Percentiles rank a stretch among this genome's conserved stretches.
Conservation (phyloP, 164 flowering plant genomes). For the Taxillus chinensis region DNA sequence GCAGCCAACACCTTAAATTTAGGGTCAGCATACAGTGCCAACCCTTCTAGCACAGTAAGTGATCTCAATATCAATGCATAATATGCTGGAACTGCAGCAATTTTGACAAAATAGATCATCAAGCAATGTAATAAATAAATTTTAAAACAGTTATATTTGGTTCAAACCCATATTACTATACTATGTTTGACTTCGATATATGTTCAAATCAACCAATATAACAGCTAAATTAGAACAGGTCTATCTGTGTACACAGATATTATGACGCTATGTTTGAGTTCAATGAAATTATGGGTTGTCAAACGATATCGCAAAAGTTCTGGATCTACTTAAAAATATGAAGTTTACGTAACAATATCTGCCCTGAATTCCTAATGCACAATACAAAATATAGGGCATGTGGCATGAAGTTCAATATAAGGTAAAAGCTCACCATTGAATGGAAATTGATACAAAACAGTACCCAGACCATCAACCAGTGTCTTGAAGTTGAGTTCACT, state of each 20-base stretch:
- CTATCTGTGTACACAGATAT: no score
- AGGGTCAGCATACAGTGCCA: slow-evolving; percentile 96
- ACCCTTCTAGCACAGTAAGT: slow-evolving; percentile 92
- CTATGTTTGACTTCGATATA: no score
- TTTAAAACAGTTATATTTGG: neutral
- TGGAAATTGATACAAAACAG: slow-evolving; percentile 83
- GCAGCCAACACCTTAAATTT: slow-evolving; percentile 97
- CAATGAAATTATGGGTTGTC: no score
- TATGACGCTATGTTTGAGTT: no score
- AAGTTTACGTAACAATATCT: neutral
- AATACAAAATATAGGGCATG: neutral
- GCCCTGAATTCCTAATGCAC: neutral
- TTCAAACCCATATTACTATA: neutral
- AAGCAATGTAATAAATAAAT: slow-evolving; percentile 1
- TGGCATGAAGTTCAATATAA: neutral
- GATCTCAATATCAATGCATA: slow-evolving; percentile 96
- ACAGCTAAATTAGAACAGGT: no score
- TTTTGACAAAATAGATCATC: slow-evolving; percentile 14
- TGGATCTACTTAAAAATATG: no score
- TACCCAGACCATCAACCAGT: slow-evolving; percentile 86
- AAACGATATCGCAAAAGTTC: no score
- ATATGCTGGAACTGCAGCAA: slow-evolving; percentile 86
- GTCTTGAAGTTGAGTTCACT: slow-evolving; percentile 95
- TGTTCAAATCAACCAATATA: no score
- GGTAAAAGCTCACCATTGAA: slow-evolving; percentile 63